These are phyloP conservation scores for Amaranthus tricolor DNA, from an alignment of 179 eudicot genomes.

Conservation along the genomic window DNA sequence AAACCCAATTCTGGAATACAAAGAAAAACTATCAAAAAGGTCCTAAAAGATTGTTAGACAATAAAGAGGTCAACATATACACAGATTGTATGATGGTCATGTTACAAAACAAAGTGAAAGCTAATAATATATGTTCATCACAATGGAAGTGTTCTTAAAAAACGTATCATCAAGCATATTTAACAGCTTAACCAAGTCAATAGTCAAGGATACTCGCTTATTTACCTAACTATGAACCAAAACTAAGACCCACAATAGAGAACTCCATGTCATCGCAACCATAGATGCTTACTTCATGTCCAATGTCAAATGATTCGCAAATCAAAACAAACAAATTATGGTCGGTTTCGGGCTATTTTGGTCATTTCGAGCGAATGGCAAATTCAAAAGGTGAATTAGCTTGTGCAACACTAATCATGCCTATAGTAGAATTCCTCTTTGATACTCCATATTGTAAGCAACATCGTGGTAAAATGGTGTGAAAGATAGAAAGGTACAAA, in stretches of 20 bases:
- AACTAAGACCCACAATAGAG: neutral
- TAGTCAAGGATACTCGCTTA: neutral
- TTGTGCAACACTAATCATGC: no score
- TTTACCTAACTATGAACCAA: neutral
- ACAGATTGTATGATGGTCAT: neutral
- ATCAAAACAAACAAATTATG: no score
- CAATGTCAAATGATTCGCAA: no score
- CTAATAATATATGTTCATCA: neutral
- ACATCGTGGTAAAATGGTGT: no score
- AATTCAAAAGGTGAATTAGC: no score
- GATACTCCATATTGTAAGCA: no score
- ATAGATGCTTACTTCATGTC: neutral
- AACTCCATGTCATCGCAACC: neutral
- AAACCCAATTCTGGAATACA: conserved; percentile 9
- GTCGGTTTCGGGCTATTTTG: no score
- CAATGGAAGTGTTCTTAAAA: neutral
- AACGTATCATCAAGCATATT: neutral
- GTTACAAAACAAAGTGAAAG: neutral
- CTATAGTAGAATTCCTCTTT: no score
- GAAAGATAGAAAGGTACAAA: no score
- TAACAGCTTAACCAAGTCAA: neutral
- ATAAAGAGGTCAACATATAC: neutral
- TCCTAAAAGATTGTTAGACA: no score
- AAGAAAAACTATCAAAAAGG: neutral
- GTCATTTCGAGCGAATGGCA: no score